Evolutionary conservation across 371 early-diverging fungal genomes (phyloP), one percentile per base, ranked within the genome.

Genomic region (Dichotomocladium elegans): DNA sequence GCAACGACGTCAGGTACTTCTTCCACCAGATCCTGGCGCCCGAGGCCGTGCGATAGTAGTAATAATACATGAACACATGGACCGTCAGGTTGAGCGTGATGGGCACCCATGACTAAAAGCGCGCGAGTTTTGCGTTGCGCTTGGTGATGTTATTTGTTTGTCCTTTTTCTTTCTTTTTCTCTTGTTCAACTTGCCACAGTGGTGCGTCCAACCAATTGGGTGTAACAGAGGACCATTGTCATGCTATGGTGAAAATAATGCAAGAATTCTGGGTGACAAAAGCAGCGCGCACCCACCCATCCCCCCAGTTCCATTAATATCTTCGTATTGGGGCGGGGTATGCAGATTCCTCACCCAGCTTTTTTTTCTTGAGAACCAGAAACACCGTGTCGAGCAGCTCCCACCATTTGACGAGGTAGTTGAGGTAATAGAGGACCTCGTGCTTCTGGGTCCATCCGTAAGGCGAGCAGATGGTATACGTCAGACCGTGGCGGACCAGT

Each of bases 21-120:
- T 94, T 94, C 93, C 92, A 93, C 92, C 92, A 93, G 55, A 90
- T 79, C 61, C 76, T 78, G 66, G 80, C 86, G 19, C 89, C 88
- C 35, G 88, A 74, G 22, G 91, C 81, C 4, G 92, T 87, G 53
- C 90, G 85, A 73, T 85, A 90, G 75, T 93, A 94, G 72, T 91
- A 92, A 61, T 88, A 89, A 72, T 90, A 90, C 92, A 92, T 93
- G 55, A 91, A 68, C 37, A 91, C 89, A 61, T 94, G 94, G 4
- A 94, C 93, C n/a, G 81, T 69, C 68, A 94, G 69, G 71, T 94
- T 94, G 52, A 94, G 70, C 9, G 69, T 62, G 50, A 90, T 85
- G 42, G 84, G 83, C 10, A 87, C 87, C 88, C 88, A 90, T 1
- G 66, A 61, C 61, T 66, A 55, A 7, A 25, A 26, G 54, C 29